Conservation (phyloP, 805 yeast species). For the Maudiozyma barnettii region DNA sequence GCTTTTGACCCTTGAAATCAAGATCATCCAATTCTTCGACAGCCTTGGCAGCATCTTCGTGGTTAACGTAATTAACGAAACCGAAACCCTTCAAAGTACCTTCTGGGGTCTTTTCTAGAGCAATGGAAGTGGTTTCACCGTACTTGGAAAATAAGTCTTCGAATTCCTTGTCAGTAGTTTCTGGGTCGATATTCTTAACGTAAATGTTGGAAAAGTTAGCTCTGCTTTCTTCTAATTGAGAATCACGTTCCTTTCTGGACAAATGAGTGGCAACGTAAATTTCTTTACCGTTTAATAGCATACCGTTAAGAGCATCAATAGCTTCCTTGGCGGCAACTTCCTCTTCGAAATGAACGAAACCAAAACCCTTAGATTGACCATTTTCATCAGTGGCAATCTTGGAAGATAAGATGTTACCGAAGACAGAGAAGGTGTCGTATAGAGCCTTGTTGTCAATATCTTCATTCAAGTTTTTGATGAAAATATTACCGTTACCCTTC, state of each 20-base stretch:
- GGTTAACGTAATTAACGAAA: slow-evolving; percentile 82
- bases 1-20: slow-evolving; percentile 75
- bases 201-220: slow-evolving; percentile 93
- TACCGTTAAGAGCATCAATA: slow-evolving; percentile 94
- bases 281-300: slow-evolving; percentile 92
- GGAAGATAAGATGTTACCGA: slow-evolving; percentile 92
- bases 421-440: slow-evolving; percentile 95
- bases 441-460: slow-evolving; percentile 98
- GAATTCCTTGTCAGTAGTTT: slow-evolving; percentile 62
- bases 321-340: slow-evolving; percentile 91
- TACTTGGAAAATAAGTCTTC: slow-evolving; percentile 56
- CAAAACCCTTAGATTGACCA: slow-evolving; percentile 91
- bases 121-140: slow-evolving; percentile 79
- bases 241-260: slow-evolving; percentile 86
- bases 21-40: slow-evolving; percentile 84
- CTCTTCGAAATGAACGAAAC: slow-evolving; percentile 93
- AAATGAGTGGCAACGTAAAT: slow-evolving; percentile 93
- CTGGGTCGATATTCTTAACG: slow-evolving; percentile 78
- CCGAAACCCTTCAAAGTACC: slow-evolving; percentile 95
- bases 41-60: slow-evolving; percentile 82
- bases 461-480: slow-evolving; percentile 96
- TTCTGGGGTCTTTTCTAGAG: slow-evolving; percentile 68
- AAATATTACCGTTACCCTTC: slow-evolving; percentile 92
- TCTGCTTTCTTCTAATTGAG: slow-evolving; percentile 81
- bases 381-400: slow-evolving; percentile 92